Evolutionary conservation across 1,139 yeast genomes (phyloP).

Genomic region (Blastobotrys arbuscula): DNA sequence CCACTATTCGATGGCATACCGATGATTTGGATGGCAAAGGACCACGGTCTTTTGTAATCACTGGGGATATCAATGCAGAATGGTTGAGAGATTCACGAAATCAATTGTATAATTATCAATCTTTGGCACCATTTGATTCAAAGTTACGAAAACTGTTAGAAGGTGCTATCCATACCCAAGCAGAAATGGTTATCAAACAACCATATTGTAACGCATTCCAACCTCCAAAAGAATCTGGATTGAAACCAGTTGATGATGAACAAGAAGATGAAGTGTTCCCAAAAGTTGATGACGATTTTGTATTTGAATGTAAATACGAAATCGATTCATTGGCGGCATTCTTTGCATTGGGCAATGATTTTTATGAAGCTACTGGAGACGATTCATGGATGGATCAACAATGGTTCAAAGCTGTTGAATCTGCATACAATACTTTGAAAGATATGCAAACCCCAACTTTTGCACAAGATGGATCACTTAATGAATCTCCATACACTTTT

Average conservation of each 20-base stretch:
- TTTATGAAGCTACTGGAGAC: slow-evolving; percentile 48
- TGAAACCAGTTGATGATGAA: slow-evolving; percentile 45
- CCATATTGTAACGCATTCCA: slow-evolving; percentile 90
- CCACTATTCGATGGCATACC: slow-evolving; percentile 71
- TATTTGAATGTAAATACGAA: slow-evolving; percentile 85
- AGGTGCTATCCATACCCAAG: slow-evolving; percentile 79
- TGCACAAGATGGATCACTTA: slow-evolving; percentile 43
- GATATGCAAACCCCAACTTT: slow-evolving; percentile 62
- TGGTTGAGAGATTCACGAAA: slow-evolving; percentile 82
- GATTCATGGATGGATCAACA: slow-evolving; percentile 39
- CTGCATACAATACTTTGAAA: slow-evolving; percentile 46
- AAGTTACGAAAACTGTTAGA: slow-evolving; percentile 46
- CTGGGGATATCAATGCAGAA: slow-evolving; percentile 82
- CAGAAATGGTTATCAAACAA: slow-evolving; percentile 48
- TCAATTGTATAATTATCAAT: slow-evolving; percentile 69
- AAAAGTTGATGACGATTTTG: slow-evolving; percentile 58
- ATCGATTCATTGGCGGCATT: slow-evolving; percentile 79
- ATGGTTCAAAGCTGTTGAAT: slow-evolving; percentile 59
- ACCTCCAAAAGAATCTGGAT: slow-evolving; percentile 61
- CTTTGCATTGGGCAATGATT: slow-evolving; percentile 64
- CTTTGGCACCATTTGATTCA: slow-evolving; percentile 46
- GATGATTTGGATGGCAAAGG: slow-evolving; percentile 26
- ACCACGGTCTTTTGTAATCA: slow-evolving; percentile 51
- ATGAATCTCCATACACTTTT: slow-evolving; percentile 48
- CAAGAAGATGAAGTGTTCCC: slow-evolving; percentile 64